Base-by-base conservation (phyloP, 306 rosid genomes). In the Sesbania bispinosa region DNA sequence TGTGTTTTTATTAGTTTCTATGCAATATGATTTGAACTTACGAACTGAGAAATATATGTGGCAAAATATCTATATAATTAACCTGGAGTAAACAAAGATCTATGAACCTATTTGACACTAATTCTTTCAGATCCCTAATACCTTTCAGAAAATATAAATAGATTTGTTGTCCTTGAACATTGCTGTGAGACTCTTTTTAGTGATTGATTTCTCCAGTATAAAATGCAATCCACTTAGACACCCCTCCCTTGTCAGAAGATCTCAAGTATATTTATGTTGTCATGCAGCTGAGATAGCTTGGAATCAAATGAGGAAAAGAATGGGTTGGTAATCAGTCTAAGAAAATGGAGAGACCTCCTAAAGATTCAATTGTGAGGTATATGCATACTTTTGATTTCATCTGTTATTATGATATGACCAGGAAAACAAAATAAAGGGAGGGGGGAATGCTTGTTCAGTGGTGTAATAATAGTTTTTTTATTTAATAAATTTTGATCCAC, bases 211-310 rank as follows among this genome's bases (percentile, higher is more conserved):
- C 24, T 45, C 14, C 2, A 0, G 30, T 33, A 41, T 36, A 53
- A 0, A 57, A 33, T 53, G 21, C 5, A 5, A 15, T 45, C 43
- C 42, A 15, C 63, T 43, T 13, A 15, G 33, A n/a, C 26, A n/a
- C n/a, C n/a, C n/a, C n/a, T n/a, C 21, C 39, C 20, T 67, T 42
- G 7, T 66, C 39, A 8, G 29, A 67, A 57, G 55, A 10, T 33
- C 13, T 20, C 42, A 50, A 67, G 59, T 23, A 18, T 15, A 33
- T 32, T 67, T 46, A 53, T 75, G 27, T 26, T 14, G 51, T 13
- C 67, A 53, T 78, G 88, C 90, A 89, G 96, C 92, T 30, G 92
- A 85, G 85, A 74, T 77, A 65, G 81, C 88, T 73, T 89, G 96
- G 96, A 85, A 82, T 62, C 77, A 82, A 68, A 76, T 16, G 68